Conservation (phyloP, 371 early-diverging fungal species). For the Lichtheimia hyalospora region DNA sequence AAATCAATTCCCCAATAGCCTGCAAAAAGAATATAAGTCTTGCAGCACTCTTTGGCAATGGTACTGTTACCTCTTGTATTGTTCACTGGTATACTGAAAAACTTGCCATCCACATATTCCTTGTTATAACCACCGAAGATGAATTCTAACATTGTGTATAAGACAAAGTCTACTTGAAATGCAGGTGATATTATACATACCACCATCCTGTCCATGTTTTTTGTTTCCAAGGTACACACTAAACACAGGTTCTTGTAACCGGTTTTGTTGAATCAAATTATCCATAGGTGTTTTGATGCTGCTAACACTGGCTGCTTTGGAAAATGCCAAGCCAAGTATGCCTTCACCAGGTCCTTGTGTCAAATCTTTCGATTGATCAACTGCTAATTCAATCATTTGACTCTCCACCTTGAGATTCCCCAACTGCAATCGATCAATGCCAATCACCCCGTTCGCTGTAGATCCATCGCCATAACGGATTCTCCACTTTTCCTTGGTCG, state of each 20-base stretch:
- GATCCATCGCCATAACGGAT: constrained; percentile 49
- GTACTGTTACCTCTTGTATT: too few relatives aligned
- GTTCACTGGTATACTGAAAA: constrained; percentile 21
- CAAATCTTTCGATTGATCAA: constrained; percentile 26
- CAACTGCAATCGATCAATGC: constrained; percentile 38
- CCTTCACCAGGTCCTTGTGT: constrained; percentile 31
- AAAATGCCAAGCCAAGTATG: constrained; percentile 45
- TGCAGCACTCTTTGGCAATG: too few relatives aligned
- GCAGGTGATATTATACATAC: constrained; percentile 9
- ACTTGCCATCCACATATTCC: constrained; percentile 16
- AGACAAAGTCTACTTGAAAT: neutral
- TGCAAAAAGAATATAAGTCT: too few relatives aligned
- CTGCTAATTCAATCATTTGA: constrained; percentile 44
- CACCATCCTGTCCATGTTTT: constrained; percentile 26
- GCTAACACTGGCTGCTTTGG: constrained; percentile 25
- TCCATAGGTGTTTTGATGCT: constrained; percentile 36
- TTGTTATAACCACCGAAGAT: constrained; percentile 34
- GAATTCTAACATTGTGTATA: constrained; percentile 16
- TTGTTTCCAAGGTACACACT: constrained; percentile 30
- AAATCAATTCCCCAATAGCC: too few relatives aligned
- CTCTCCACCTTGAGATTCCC: constrained; percentile 36
- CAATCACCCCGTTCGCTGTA: constrained; percentile 38
- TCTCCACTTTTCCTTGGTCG: constrained; percentile 32
- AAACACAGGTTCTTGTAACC: constrained; percentile 22
- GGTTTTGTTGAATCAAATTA: constrained; percentile 19